phyloP scores from a whole-genome alignment of 2,329 filamentous ascomycete species.

The Penicillium digitatum region DNA sequence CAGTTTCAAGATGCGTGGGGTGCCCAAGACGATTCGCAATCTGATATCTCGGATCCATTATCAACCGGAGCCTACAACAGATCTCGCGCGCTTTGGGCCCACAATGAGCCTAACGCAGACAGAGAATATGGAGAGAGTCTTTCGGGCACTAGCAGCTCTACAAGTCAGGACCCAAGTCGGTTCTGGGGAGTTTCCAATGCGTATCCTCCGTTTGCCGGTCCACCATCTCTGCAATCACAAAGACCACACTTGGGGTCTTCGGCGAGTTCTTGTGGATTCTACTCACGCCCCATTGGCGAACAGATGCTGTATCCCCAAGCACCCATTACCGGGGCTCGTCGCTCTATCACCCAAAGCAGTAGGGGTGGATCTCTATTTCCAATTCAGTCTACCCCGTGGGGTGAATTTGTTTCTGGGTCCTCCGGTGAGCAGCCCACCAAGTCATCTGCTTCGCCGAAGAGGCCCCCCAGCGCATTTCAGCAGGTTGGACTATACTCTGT shows the following conservation, averaged over 20 bases:
- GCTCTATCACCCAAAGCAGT: constrained; percentile 30
- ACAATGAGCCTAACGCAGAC: constrained; percentile 24
- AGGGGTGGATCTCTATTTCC: constrained; percentile 34
- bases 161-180: constrained; percentile 29
- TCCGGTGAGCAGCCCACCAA: constrained; percentile 25
- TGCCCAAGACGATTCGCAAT: constrained; percentile 42
- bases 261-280: constrained; percentile 25
- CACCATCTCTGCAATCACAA: constrained; percentile 27
- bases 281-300: constrained; percentile 31
- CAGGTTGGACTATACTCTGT: constrained; percentile 36
- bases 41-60: constrained; percentile 44
- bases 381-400: constrained; percentile 34
- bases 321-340: constrained; percentile 26
- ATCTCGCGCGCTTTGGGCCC: constrained; percentile 33
- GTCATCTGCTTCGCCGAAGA: constrained; percentile 26
- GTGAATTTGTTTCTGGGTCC: constrained; percentile 27
- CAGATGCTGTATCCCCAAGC: constrained; percentile 29
- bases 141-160: constrained; percentile 17
- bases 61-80: constrained; percentile 43
- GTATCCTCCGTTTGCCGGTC: constrained; percentile 19
- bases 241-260: constrained; percentile 37
- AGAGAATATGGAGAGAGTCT: constrained; percentile 27
- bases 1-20: constrained; percentile 45
- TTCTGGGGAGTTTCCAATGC: constrained; percentile 30
- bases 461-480: constrained; percentile 32